Base-by-base conservation (phyloP, 768 basidiomycete species). In the Amanita molliuscula region DNA sequence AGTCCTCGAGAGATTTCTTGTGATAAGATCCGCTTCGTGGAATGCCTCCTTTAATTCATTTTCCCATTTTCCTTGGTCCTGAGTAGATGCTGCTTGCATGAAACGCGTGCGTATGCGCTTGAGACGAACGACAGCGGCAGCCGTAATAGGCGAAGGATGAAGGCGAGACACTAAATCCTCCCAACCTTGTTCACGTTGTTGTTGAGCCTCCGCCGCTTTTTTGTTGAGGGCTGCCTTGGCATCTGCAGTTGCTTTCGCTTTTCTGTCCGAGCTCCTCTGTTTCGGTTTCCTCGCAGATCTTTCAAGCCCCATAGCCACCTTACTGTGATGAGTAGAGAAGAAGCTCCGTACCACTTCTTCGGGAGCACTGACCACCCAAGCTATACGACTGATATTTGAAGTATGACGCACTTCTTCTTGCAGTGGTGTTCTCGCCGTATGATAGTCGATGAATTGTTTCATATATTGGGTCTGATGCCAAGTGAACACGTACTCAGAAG, bases 381-480 rank as follows among this genome's bases (percentile, higher is more conserved):
- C 72, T 21, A 86, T 69, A 46, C 67, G 75, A 10, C 65, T 56
- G 21, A 86, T 56, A 46, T 66, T 64, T 26, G 56, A 57, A 9
- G 63, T 65, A 4, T 68, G 55, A 34, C 50, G 54, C 15, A 11
- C 60, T 20, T 66, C 62, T 43, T 74, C 68, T 50, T 80, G 69
- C 28, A 82, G 59, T 3, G 80, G 75, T 0, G 75, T 79, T 10
- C 61, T 56, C 9, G 65, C 71, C 0, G 67, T 69, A 4, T 62
- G 53, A 16, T 61, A 54, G 50, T 78, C 70, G 11, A 78, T 61
- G 48, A 72, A 77, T 49, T 71, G 73, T 36, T 69, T 70, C 54
- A 90, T 64, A 63, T 81, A 88, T 49, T 76, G 76, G 35, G 68
- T 75, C 62, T 90, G 88, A 59, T 78, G 74, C 74, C 76, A 80